Conservation (phyloP, 2,329 filamentous ascomycete genomes). For the Triangularia verruculosa region DNA sequence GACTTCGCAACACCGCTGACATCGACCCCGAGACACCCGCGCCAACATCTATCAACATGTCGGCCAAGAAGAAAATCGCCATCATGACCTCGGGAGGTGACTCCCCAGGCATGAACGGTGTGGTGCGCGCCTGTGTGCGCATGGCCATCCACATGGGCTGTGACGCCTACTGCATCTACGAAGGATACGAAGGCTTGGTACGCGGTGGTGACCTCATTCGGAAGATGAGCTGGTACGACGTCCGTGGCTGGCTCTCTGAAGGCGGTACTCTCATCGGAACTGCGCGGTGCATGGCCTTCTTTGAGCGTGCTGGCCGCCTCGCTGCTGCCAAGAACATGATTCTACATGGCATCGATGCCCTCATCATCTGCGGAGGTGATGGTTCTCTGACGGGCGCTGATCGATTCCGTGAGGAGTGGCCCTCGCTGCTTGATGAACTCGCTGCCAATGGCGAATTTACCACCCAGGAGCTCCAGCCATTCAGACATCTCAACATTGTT, state of each 20-base stretch:
- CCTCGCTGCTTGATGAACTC: conserved; percentile 79
- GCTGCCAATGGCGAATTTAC: conserved; percentile 71
- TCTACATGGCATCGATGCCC: conserved; percentile 84
- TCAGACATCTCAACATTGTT: conserved; percentile 89
- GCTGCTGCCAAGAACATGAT: conserved; percentile 93
- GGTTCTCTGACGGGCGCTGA: conserved; percentile 95
- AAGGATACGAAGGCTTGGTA: conserved; percentile 94
- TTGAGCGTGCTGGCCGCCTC: conserved; percentile 79
- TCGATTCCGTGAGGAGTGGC: conserved; percentile 90
- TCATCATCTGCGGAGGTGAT: conserved; percentile 96
- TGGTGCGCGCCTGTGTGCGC: conserved; percentile 84
- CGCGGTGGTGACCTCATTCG: conserved; percentile 84
- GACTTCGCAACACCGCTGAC: neutral
- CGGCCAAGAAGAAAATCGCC: conserved; percentile 65
- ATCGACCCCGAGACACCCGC: conserved; percentile 1
- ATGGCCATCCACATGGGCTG: conserved; percentile 84
- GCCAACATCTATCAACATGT: conserved; percentile 36
- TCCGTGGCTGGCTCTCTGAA: conserved; percentile 89
- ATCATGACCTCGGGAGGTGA: conserved; percentile 95
- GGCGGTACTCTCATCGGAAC: conserved; percentile 96
- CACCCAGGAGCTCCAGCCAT: conserved; percentile 67
- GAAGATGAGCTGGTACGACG: conserved; percentile 87
- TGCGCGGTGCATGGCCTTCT: conserved; percentile 88
- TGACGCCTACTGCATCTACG: conserved; percentile 78
- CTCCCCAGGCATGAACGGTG: conserved; percentile 91